These are phyloP conservation scores for Discostella stelligeroides DNA, from an alignment of 108 stramenopile species.

Conservation along the genomic window DNA sequence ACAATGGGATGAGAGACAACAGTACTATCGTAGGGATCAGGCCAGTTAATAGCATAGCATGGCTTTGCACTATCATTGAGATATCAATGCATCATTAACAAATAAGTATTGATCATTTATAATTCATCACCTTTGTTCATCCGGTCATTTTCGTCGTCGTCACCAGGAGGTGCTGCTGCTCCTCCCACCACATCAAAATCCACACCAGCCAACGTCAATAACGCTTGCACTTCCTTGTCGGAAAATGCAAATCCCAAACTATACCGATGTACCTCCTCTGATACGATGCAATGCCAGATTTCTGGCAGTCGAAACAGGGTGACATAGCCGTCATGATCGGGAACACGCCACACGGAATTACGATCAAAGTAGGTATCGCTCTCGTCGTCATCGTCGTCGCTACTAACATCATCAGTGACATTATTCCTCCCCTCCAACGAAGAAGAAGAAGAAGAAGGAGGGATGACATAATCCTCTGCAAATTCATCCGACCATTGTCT, in stretches of 20 bases:
- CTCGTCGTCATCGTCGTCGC: neutral
- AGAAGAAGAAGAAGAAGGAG: too few relatives aligned
- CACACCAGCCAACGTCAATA: slow-evolving; percentile 37
- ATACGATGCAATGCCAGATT: slow-evolving; percentile 50
- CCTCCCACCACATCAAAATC: slow-evolving; percentile 35
- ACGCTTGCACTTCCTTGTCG: slow-evolving; percentile 43
- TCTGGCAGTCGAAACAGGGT: slow-evolving; percentile 47
- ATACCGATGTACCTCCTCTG: slow-evolving; percentile 53
- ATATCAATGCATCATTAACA: too few relatives aligned
- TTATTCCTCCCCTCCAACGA: neutral
- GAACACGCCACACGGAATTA: slow-evolving; percentile 42
- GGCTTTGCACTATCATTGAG: too few relatives aligned
- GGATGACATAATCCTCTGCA: slow-evolving; percentile 26
- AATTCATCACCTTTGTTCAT: slow-evolving; percentile 11
- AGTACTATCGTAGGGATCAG: neutral
- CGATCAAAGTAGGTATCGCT: slow-evolving; percentile 31
- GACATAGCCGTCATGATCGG: slow-evolving; percentile 47
- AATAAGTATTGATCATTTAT: neutral
- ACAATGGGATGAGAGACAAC: slow-evolving; percentile 11
- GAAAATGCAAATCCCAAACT: slow-evolving; percentile 57
- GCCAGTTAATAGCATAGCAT: neutral
- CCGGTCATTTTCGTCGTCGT: neutral
- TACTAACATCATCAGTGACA: neutral
- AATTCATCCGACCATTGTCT: slow-evolving; percentile 40
- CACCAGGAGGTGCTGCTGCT: neutral